Evolutionary conservation across 345 rosid species (phyloP), one percentile per base, ranked within the genome.

Genomic region (Limnanthes douglasii): DNA sequence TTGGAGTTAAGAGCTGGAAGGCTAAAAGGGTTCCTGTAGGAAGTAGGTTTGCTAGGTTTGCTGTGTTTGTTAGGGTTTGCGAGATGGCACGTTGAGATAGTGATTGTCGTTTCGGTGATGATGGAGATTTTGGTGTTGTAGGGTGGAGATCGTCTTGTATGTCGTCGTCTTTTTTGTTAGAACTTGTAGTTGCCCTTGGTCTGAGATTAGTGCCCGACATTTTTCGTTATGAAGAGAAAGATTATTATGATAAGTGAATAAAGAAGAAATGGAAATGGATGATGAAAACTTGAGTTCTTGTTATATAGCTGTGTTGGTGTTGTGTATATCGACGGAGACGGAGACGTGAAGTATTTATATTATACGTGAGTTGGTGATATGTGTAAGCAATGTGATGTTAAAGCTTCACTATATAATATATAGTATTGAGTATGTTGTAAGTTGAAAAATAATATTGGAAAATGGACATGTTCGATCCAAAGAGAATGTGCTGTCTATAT

Each of bases 1-100:
- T 36, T 0, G 98, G 95, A 1, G 69, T 66, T 20, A 90, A 79
- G 11, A 90, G 62, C 61, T 75, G 84, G 60, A 90, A 84, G 8
- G 98, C 94, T 17, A 84, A 18, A 11, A 90, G 70, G 7, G 95
- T 83, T 6, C 98, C 95, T 3, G 98, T 90, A 0, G 98, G 95
- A 31, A 90, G 95, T 46, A 90, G 94, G 53, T 90, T 79, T 4
- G 98, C 84, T 7, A 90, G 65, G 64, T 77, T 77, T 2, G 98
- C 94, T 7, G 82, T 75, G 60, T 65, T 68, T 1, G 78, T 72
- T 7, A 90, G 65, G 23, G 98, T 74, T 45, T 72, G 90, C 12
- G 92, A 62, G 42, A 88, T 40, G 8, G 92, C 92, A 1, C 61
- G 36, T 14, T 63, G 93, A 1, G 95, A 60, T 2, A 55, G 25